Conservation (phyloP, 768 basidiomycete genomes). For the Suillus discolor region DNA sequence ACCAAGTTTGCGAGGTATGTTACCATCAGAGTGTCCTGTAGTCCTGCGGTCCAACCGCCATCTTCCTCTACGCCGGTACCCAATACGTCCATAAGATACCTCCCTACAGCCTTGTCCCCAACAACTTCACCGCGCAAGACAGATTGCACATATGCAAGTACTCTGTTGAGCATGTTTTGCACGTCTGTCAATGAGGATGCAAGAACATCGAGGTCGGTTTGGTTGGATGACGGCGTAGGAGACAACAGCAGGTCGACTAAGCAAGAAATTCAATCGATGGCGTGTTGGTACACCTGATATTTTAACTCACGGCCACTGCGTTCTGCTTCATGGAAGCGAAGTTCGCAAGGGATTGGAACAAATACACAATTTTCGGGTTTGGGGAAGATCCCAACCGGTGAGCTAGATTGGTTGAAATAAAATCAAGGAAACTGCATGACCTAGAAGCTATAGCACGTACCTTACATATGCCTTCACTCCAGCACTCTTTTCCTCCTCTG, state of each 20-base stretch:
- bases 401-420: slow-evolving; percentile 44
- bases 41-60: slow-evolving; percentile 70
- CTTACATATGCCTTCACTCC: slow-evolving; percentile 89
- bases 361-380: slow-evolving; percentile 97
- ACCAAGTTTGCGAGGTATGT: slow-evolving; percentile 94
- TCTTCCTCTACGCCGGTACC: slow-evolving; percentile 73
- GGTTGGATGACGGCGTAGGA: slow-evolving; percentile 48
- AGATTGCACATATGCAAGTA: slow-evolving; percentile 80
- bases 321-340: slow-evolving; percentile 83
- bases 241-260: slow-evolving; percentile 2
- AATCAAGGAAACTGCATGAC: slow-evolving; percentile 15
- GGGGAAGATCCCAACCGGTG: slow-evolving; percentile 84
- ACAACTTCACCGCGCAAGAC: slow-evolving; percentile 78
- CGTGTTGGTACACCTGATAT: not conserved
- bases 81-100: slow-evolving; percentile 89
- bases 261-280: slow-evolving; percentile 4
- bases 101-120: slow-evolving; percentile 84
- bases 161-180: slow-evolving; percentile 79
- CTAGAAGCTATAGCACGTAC: slow-evolving; percentile 40
- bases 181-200: slow-evolving; percentile 74
- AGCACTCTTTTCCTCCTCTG: slow-evolving; percentile 60
- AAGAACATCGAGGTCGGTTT: slow-evolving; percentile 75
- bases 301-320: slow-evolving; percentile 75
- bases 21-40: slow-evolving; percentile 94
- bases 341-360: slow-evolving; percentile 85